Evolutionary conservation across 805 yeast species (phyloP), one percentile per base, ranked within the genome.

Genomic region (Trichomonascus vanleenenianus): DNA sequence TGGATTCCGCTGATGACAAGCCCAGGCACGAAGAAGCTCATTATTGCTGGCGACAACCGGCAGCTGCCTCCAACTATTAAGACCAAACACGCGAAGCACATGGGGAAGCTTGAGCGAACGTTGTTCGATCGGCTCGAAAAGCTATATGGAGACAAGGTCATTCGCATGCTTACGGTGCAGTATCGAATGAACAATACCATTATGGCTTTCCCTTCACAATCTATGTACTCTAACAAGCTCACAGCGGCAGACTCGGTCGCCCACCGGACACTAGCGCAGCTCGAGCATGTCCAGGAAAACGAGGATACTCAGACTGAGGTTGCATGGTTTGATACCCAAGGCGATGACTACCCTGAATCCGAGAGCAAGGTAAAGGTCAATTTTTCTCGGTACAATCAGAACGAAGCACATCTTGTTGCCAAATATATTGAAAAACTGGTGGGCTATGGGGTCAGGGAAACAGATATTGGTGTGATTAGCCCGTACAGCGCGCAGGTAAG

Each of bases 61-160:
- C 98, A 91, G 62, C 68, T 91, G 30, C 91, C 97, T 0, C 97
- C 98, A 2, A 86, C 96, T 0, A 74, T 91, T 12, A 88, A 88
- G 56, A 48, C 58, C 7, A 63, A 70, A 42, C 60, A 72, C 54
- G 52, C 57, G 4, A 61, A 65, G 4, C 68, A 73, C 2, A 73
- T 74, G 30, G 63, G 67, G 30, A 54, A 60, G 0, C 66, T 91
- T 39, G 80, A 78, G 43, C 65, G 64, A 2, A 89, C 97, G 0
- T 62, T 93, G 10, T 91, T 91, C 61, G 98, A 91, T 61, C 67
- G 96, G 41, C 62, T 91, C 35, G 73, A 85, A 2, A 59, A 73
- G 11, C 56, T 65, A 2, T 68, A 74, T 32, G 74, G 76, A 2
- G 65, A 68, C 16, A 56, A 61, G 12, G 75, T 79, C 56, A 78